Evolutionary conservation across 2,329 filamentous ascomycete genomes (phyloP).

Genomic region (Arthroderma sp.): DNA sequence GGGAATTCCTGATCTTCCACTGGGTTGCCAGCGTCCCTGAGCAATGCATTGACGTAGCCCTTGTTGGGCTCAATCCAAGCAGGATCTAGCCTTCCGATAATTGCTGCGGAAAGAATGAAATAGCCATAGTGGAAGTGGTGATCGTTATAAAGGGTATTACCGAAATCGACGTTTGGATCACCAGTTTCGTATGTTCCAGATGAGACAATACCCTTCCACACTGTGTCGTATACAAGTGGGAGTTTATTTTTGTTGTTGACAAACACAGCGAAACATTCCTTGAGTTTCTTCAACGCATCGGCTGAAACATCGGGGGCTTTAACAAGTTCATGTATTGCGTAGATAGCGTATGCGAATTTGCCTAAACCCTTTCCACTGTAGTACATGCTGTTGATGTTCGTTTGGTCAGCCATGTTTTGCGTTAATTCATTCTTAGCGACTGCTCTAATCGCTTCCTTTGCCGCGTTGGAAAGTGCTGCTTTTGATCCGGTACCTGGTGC

Average conservation of each 20-base stretch:
- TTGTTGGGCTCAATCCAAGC: constrained; percentile 61
- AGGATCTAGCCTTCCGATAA: constrained; percentile 67
- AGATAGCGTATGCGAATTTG: constrained; percentile 60
- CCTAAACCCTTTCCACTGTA: constrained; percentile 76
- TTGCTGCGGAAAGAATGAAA: constrained; percentile 72
- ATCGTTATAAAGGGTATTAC: constrained; percentile 64
- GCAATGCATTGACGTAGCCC: constrained; percentile 68
- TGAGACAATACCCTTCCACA: constrained; percentile 72
- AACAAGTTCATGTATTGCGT: constrained; percentile 51
- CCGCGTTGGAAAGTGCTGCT: constrained; percentile 30
- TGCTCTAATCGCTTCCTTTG: constrained; percentile 46
- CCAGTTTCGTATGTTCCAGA: constrained; percentile 57
- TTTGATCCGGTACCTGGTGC: constrained; percentile 35
- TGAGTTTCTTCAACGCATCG: constrained; percentile 47
- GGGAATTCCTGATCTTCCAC: constrained; percentile 62
- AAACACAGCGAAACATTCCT: constrained; percentile 54
- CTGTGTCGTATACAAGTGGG: constrained; percentile 42
- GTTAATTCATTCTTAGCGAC: constrained; percentile 60
- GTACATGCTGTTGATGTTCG: constrained; percentile 76
- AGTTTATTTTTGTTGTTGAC: constrained; percentile 53
- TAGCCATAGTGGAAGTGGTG: constrained; percentile 62
- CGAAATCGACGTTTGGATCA: constrained; percentile 65
- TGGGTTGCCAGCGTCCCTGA: constrained; percentile 74
- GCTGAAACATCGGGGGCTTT: constrained; percentile 45
- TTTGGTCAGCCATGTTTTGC: constrained; percentile 60